phyloP scores from a whole-genome alignment of 2,329 filamentous ascomycete species.

The Fusarium penzigii region DNA sequence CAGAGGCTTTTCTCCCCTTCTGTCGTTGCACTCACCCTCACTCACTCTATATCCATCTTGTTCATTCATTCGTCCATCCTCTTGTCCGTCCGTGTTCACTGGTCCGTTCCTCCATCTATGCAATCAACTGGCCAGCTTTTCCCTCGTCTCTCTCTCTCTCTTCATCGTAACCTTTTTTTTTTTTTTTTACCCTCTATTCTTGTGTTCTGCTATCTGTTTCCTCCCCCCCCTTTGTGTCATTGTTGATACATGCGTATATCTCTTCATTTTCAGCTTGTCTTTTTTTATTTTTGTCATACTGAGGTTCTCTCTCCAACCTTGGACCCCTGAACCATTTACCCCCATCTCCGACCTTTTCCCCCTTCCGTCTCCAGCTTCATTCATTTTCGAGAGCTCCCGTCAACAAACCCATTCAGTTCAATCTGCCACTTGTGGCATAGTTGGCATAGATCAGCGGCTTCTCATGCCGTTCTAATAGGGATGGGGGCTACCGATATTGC shows the following conservation, averaged over 20 bases:
- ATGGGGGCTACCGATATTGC: constrained; percentile 45
- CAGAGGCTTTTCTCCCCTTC: not conserved
- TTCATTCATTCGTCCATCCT: not conserved
- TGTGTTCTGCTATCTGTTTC: not conserved
- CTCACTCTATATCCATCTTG: not conserved
- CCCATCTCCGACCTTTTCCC: constrained; percentile 1
- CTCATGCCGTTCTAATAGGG: constrained; percentile 39
- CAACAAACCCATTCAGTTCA: not conserved
- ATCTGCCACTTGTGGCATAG: too few species aligned
- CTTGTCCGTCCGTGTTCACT: not conserved
- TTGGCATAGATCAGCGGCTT: constrained; percentile 1
- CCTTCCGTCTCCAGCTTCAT: constrained; percentile 4
- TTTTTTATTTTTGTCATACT: too few species aligned
- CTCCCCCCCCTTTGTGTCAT: not conserved
- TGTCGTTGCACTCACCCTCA: not conserved
- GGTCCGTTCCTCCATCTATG: not conserved
- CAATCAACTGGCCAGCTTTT: not conserved
- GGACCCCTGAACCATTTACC: too few species aligned
- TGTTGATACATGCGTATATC: too few species aligned
- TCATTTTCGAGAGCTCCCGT: not conserved
- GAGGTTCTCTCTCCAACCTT: too few species aligned
- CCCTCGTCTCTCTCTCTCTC: not conserved
- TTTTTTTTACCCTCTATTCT: not conserved
- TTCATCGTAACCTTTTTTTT: not conserved
- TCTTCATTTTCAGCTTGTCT: too few species aligned